Evolutionary conservation across 1,284 basidiomycete species (phyloP), one percentile per base, ranked within the genome.

Genomic region (Tilletia horrida): DNA sequence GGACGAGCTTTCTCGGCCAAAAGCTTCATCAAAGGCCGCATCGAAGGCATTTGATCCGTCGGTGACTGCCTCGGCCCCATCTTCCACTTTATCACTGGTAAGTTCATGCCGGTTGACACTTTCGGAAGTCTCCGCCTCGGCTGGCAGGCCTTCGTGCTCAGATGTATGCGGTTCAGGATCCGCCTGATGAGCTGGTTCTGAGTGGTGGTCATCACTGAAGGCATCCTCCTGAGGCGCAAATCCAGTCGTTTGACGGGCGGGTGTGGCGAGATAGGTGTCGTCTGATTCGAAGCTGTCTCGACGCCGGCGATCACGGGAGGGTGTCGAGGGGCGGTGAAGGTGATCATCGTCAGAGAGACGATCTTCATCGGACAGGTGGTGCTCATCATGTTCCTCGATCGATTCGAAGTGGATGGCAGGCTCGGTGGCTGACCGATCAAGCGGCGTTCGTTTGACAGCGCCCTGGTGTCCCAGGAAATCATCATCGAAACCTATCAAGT

Each of bases 231-330:
- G n/a, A 25, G n/a, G 50, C n/a, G 25, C n/a, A 27, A 13, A 14
- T 13, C 3, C 21, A 14, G 50, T 13, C 7, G 4, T 27, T 7
- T 25, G 21, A 18, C 13, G 50, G 25, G 50, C 50, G 21, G 50
- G 50, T 25, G 55, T 59, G 11, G 55, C 55, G 55, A 59, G 55
- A 21, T 35, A 40, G 55, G 55, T 59, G 55, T 59, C 31, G 55
- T 31, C 31, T 13, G 55, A 59, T 14, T 59, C 55, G 55, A 57
- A 27, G 52, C 52, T 57, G 1, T 59, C 55, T 3, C 55, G 27
- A 8, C 55, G 55, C 9, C 9, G 55, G 13, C n/a, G 55, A 13
- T 35, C 55, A 9, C 18, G 55, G 27, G 55, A 29, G 8, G 55
- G 55, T 21, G 55, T 59, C 11, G 55, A 35, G 11, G 55, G 29